These are phyloP conservation scores for Cryomyces antarcticus DNA, from an alignment of 495 filamentous ascomycete species.

Conservation along the genomic window DNA sequence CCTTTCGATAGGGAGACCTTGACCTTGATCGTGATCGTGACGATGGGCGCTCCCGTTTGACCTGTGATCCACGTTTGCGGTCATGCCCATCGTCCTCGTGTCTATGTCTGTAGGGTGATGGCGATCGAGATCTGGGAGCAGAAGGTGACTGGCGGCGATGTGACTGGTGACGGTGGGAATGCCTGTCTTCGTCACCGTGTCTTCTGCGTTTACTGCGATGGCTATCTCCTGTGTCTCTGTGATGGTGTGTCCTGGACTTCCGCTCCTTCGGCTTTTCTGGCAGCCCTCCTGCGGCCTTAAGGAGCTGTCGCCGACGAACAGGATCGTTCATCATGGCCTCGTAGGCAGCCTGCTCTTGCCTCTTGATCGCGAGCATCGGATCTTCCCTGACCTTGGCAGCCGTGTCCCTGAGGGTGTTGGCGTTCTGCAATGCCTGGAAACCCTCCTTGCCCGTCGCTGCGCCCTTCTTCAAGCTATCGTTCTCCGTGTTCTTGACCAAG, in stretches of 20 bases:
- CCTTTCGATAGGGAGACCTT: not conserved
- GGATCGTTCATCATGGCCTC: conserved; percentile 86
- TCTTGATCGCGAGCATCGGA: conserved; percentile 79
- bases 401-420: conserved; percentile 51
- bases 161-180: conserved; percentile 5
- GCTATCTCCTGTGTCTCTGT: conserved; percentile 23
- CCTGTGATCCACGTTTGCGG: not conserved
- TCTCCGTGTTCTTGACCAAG: conserved; percentile 58
- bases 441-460: conserved; percentile 36
- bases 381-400: conserved; percentile 73
- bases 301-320: conserved; percentile 44
- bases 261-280: conserved; percentile 19
- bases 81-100: not conserved
- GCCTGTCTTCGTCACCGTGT: conserved; percentile 15
- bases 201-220: conserved; percentile 7
- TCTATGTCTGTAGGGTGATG: conserved; percentile 6
- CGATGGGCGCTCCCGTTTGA: not conserved
- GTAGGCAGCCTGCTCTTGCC: conserved; percentile 75
- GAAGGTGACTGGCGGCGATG: conserved; percentile 1
- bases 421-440: conserved; percentile 36
- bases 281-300: conserved; percentile 36
- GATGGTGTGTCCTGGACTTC: conserved; percentile 29
- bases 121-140: conserved; percentile 3
- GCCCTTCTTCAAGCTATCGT: conserved; percentile 64
- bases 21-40: no score